A percentile compares a stretch with the other conserved stretches of the same genome.
Evolutionary conservation across 1,284 basidiomycete genomes (phyloP).

Genomic region (Exobasidium cylindrosporum): DNA sequence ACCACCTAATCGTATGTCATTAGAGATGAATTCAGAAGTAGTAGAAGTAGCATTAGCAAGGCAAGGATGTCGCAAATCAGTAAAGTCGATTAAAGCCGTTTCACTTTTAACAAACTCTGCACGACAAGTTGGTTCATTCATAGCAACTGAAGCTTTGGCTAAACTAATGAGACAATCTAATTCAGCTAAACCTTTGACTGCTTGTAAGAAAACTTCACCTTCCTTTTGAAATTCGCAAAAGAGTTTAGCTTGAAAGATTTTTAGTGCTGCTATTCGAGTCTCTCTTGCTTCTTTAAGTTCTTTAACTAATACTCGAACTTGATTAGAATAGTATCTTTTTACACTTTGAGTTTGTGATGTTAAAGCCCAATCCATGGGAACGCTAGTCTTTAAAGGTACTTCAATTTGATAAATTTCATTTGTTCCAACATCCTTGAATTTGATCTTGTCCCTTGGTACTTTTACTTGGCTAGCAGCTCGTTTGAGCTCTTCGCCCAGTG

Average conservation of each 20-base stretch:
- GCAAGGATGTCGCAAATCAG: slow-evolving; percentile 77
- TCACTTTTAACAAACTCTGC: slow-evolving; percentile 81
- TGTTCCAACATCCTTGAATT: slow-evolving; percentile 53
- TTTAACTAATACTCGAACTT: slow-evolving; percentile 48
- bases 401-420: slow-evolving; percentile 55
- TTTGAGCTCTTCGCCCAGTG: slow-evolving; percentile 41
- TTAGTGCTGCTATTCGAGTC: slow-evolving; percentile 49
- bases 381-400: slow-evolving; percentile 45
- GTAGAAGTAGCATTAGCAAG: slow-evolving; percentile 35
- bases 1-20: slow-evolving; percentile 82
- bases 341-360: slow-evolving; percentile 50
- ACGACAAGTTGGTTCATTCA: slow-evolving; percentile 88
- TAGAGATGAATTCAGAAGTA: slow-evolving; percentile 77
- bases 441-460: slow-evolving; percentile 30
- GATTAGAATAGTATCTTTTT: slow-evolving; percentile 51
- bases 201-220: slow-evolving; percentile 53
- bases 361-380: slow-evolving; percentile 47
- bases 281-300: slow-evolving; percentile 53
- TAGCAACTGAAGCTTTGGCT: slow-evolving; percentile 79
- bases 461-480: slow-evolving; percentile 34
- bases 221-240: slow-evolving; percentile 83
- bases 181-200: slow-evolving; percentile 68
- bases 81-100: slow-evolving; percentile 74
- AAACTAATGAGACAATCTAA: slow-evolving; percentile 91
- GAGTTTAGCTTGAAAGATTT: slow-evolving; percentile 43